These are phyloP conservation scores for Olyra latifolia DNA, from an alignment of 176 grass and related monocot genomes.

Conservation along the genomic window DNA sequence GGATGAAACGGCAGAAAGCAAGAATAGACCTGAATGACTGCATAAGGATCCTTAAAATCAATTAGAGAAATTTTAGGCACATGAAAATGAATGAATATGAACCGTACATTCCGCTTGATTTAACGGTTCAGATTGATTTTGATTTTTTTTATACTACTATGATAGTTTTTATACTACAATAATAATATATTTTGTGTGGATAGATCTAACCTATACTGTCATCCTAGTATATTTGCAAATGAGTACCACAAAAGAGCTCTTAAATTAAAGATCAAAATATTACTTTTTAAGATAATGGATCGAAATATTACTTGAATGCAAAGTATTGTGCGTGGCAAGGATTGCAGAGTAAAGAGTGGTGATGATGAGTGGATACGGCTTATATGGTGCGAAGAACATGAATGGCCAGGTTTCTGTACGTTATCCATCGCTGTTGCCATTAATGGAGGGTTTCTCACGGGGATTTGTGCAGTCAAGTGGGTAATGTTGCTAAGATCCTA, in stretches of 20 bases:
- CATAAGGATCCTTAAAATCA: not conserved
- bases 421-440: slow-evolving; percentile 12
- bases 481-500: slow-evolving; percentile 32
- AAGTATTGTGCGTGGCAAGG: not conserved
- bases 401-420: slow-evolving; percentile 10
- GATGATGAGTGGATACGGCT: not conserved
- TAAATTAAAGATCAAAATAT: not conserved
- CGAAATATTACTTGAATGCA: not conserved
- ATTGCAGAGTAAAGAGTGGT: not conserved
- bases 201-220: too few relatives aligned
- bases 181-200: too few relatives aligned
- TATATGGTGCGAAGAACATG: not conserved
- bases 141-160: too few relatives aligned
- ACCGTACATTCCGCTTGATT: too few relatives aligned
- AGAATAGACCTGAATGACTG: not conserved
- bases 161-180: too few relatives aligned
- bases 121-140: too few relatives aligned
- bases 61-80: too few relatives aligned
- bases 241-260: too few relatives aligned
- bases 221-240: too few relatives aligned
- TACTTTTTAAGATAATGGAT: too few relatives aligned
- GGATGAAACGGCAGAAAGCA: not conserved
- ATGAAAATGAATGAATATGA: too few relatives aligned
- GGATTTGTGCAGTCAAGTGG: slow-evolving; percentile 11
- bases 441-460: slow-evolving; percentile 22